Percentiles rank a stretch among this genome's conserved stretches.
These are phyloP conservation scores for Geotrichum bryndzae DNA, from an alignment of 1,139 yeast species.

Conservation along the genomic window DNA sequence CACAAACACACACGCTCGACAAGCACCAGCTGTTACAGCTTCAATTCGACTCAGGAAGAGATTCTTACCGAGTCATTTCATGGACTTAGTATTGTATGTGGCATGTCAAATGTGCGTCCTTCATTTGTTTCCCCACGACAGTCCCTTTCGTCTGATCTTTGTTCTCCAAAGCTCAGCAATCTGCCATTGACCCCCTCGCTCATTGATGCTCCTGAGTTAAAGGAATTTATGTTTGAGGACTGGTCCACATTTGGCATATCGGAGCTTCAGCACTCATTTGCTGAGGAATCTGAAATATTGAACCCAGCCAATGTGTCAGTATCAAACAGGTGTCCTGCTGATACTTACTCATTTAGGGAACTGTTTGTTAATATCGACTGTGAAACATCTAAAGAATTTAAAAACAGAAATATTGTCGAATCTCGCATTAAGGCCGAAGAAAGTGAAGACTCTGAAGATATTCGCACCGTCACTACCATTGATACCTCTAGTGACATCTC, in stretches of 20 bases:
- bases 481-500: neutral
- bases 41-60: constrained; percentile 6
- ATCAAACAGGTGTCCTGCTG: neutral
- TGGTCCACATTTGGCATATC: neutral
- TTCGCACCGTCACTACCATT: neutral
- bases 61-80: constrained; percentile 3
- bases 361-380: too few species aligned
- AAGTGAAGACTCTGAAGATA: neutral
- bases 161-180: constrained; percentile 8
- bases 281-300: constrained; percentile 1
- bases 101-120: neutral
- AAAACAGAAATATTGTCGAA: too few species aligned
- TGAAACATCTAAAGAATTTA: too few species aligned
- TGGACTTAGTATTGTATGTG: constrained; percentile 8
- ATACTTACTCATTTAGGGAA: too few species aligned
- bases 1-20: neutral
- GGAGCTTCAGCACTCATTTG: neutral
- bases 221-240: constrained; percentile 8
- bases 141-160: neutral
- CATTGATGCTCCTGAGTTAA: constrained; percentile 15
- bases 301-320: neutral
- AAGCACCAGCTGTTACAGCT: constrained; percentile 3
- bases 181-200: constrained; percentile 5
- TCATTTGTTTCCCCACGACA: neutral
- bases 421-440: too few species aligned